A percentile compares a stretch with the other conserved stretches of the same genome.
These are phyloP conservation scores for Beta lomatogona DNA, from an alignment of 179 eudicot species.

Conservation along the genomic window DNA sequence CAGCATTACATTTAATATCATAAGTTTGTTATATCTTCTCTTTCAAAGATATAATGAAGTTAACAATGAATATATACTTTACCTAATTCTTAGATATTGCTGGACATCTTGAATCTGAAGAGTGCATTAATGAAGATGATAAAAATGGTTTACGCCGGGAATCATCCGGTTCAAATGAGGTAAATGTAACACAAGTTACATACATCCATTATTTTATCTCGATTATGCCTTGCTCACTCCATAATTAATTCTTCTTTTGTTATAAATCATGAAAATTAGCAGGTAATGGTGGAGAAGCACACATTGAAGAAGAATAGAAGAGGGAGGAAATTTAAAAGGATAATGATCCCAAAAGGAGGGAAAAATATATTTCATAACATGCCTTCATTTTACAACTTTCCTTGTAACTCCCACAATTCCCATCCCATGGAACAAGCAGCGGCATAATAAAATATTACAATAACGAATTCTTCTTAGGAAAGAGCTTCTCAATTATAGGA, in stretches of 20 bases:
- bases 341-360: slow-evolving; percentile 35
- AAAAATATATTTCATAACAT: slow-evolving; percentile 24
- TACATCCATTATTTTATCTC: neutral
- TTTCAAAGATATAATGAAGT: too few species aligned
- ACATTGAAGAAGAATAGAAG: slow-evolving; percentile 26
- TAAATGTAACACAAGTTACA: neutral
- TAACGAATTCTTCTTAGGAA: neutral
- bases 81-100: neutral
- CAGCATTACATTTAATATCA: neutral
- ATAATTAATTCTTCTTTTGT: neutral
- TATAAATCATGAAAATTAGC: neutral
- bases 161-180: slow-evolving; percentile 35
- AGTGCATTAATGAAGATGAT: slow-evolving; percentile 12
- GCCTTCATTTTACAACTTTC: slow-evolving; percentile 19
- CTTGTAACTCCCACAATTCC: slow-evolving; percentile 24
- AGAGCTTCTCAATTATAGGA: slow-evolving; percentile 9
- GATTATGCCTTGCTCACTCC: neutral
- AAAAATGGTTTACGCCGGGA: slow-evolving; percentile 19
- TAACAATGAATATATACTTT: neutral
- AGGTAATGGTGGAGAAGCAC: slow-evolving; percentile 15
- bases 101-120: slow-evolving; percentile 9
- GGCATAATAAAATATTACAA: slow-evolving; percentile 3
- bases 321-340: slow-evolving; percentile 31
- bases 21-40: too few species aligned
- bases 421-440: slow-evolving; percentile 27